Base-by-base conservation (phyloP, 352 stramenopile genomes). In the Phytophthora citricola region DNA sequence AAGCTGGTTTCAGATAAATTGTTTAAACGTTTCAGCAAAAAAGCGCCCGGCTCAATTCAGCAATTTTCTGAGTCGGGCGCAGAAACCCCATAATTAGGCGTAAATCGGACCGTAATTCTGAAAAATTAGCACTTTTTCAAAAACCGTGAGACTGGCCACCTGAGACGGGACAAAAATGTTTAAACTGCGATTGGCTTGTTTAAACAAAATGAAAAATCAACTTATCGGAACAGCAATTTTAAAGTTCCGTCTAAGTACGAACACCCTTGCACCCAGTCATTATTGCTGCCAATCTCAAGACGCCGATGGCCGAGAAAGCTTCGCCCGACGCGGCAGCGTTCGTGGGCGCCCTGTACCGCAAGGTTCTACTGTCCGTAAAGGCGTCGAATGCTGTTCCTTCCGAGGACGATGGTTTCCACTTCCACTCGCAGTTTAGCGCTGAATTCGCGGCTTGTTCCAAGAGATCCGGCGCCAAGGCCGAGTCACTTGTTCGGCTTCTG, bases 371-470 rank as follows among this genome's bases (percentile, higher is more conserved):
- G 24, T 76, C 76, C 6, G 88, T 95, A 17, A 95, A 95, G 71
- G 88, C 85, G 7, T 92, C 88, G 40, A 95, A 95, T 67, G 82
- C 52, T 0, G 73, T 95, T 20, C 78, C 81, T 20, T 91, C 70
- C 7, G 86, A 93, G 52, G 85, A 95, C 55, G 88, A 95, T 57
- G 88, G 90, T 29, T 95, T 90, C 59, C 81, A 95, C 66, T 95
- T 83, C 69, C 85, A 95, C 66, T 67, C 64, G 62, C 83, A 92
- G 62, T 94, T 94, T 67, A 93, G 79, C 66, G 47, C 70, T 40
- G 76, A 75, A 10, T 93, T 93, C 46, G 59, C 74, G 5, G 27
- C 73, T 9, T 66, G 78, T 17, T 72, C 78, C 45, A 73, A 76
- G 17, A 29, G 53, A 17, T 75, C 73, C 4, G 66, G 80, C 4